Evolutionary conservation across 2,329 filamentous ascomycete genomes (phyloP), one percentile per base, ranked within the genome.

Genomic region (Penicillium sp.): DNA sequence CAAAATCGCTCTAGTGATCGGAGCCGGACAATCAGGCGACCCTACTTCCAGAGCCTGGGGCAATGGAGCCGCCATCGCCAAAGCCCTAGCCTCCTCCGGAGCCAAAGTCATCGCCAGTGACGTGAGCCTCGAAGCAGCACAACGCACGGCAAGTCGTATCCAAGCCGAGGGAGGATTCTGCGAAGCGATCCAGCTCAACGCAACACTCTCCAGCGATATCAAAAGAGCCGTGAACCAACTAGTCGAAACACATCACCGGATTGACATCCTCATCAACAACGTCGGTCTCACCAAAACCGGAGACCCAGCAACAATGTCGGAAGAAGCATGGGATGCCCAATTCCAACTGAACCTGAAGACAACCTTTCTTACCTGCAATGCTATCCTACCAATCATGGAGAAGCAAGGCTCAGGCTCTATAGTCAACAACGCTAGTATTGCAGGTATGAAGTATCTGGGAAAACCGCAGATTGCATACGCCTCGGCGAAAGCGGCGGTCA

Each of bases 261-360:
- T 85, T 51, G 83, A 86, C 53, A 81, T 86, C 24, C 71, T 86
- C 0, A 66, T 86, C 21, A 84, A 84, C 58, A 86, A 85, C 50
- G 83, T 85, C 6, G 84, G 83, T 3, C 77, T 77, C 48, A 81
- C 78, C 1, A 80, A 84, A 53, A 77, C 76, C 0, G 81, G 81
- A 0, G 73, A 75, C 16, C 77, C 81, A 2, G 81, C 75, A 0
- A 70, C 66, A 0, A 78, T 84, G 72, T 53, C 56, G 0, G 81
- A 84, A 50, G 71, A 73, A 1, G 64, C 72, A 0, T 84, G 81
- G 81, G 79, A 83, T 58, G 57, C 70, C 0, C 81, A 84, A 55
- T 76, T 81, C 53, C 75, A 79, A 5, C 64, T 83, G 38, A 84
- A 84, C 59, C 69, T 84, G 16, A 83, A 83, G 61, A 78, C 74